phyloP scores from a whole-genome alignment of 2,329 filamentous ascomycete species.

The Fusarium subtropicale region DNA sequence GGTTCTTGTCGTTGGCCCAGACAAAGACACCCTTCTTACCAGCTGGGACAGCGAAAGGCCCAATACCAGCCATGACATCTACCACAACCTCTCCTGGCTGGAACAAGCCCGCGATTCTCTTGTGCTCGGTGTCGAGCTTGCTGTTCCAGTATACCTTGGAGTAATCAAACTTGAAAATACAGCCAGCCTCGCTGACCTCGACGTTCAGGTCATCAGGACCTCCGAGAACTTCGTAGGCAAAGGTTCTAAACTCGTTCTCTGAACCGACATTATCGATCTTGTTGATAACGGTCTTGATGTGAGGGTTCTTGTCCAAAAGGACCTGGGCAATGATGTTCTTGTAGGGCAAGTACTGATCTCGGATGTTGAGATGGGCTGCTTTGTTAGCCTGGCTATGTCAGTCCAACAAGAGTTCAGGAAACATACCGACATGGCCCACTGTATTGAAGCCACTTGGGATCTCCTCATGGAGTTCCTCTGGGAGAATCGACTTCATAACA shows the following conservation, averaged over 20 bases:
- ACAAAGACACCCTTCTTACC: slow-evolving; percentile 92
- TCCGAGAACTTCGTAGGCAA: slow-evolving; percentile 88
- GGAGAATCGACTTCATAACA: slow-evolving; percentile 83
- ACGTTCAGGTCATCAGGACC: slow-evolving; percentile 88
- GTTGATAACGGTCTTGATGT: slow-evolving; percentile 91
- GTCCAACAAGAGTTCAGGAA: not conserved
- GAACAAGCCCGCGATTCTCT: slow-evolving; percentile 80
- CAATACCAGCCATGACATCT: slow-evolving; percentile 97
- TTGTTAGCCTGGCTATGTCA: slow-evolving; percentile 10
- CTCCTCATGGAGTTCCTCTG: slow-evolving; percentile 81
- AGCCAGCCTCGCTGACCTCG: slow-evolving; percentile 82
- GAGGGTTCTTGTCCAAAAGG: slow-evolving; percentile 87
- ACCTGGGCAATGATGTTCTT: slow-evolving; percentile 88
- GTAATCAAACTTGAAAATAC: slow-evolving; percentile 93
- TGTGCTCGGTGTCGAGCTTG: slow-evolving; percentile 89
- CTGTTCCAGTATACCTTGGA: slow-evolving; percentile 98
- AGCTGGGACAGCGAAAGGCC: slow-evolving; percentile 92
- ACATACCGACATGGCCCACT: slow-evolving; percentile 84
- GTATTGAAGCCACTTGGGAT: slow-evolving; percentile 88
- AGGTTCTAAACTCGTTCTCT: slow-evolving; percentile 89
- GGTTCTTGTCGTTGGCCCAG: slow-evolving; percentile 97
- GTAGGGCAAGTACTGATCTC: slow-evolving; percentile 84
- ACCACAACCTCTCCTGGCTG: slow-evolving; percentile 87
- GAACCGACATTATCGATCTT: slow-evolving; percentile 90
- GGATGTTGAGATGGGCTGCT: slow-evolving; percentile 88